These are phyloP conservation scores for Oryza glumipatula DNA, from an alignment of 176 grass and related monocot genomes.

Conservation along the genomic window DNA sequence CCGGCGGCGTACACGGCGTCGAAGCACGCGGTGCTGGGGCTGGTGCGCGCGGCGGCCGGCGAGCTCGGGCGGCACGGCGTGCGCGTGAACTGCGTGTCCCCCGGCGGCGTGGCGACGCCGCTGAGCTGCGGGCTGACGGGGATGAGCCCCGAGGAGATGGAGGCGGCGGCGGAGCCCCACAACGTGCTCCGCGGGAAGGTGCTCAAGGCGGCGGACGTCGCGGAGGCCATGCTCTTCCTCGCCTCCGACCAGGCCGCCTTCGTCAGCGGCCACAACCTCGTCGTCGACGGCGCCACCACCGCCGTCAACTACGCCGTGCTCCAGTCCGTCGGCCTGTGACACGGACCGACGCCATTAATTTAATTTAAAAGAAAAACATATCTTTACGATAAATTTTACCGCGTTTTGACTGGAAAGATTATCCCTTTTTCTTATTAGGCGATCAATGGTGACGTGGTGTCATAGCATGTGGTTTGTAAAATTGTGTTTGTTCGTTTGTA, in stretches of 20 bases:
- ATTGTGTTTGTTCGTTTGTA: too few relatives aligned
- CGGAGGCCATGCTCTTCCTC: conserved; percentile 69
- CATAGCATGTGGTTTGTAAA: too few relatives aligned
- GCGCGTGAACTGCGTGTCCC: conserved; percentile 83
- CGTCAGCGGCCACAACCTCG: conserved; percentile 77
- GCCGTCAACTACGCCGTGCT: conserved; percentile 50
- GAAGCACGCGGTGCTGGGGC: conserved; percentile 78
- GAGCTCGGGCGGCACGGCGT: conserved; percentile 72
- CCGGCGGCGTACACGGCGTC: conserved; percentile 76
- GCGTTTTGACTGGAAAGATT: too few relatives aligned
- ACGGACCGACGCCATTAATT: too few relatives aligned
- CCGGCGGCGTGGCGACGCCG: conserved; percentile 73
- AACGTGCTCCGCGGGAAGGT: conserved; percentile 57
- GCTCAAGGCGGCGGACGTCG: conserved; percentile 55
- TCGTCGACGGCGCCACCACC: conserved; percentile 73
- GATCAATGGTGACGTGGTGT: too few relatives aligned
- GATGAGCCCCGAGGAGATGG: conserved; percentile 39
- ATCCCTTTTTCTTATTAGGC: too few relatives aligned
- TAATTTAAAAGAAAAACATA: too few relatives aligned
- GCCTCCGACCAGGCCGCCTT: conserved; percentile 72
- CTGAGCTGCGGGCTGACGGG: conserved; percentile 44
- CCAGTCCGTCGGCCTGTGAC: conserved; percentile 27
- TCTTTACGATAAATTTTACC: too few relatives aligned
- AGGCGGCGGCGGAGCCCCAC: conserved; percentile 28
- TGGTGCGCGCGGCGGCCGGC: conserved; percentile 63